A percentile compares a stretch with the other conserved stretches of the same genome.
phyloP scores from a whole-genome alignment of 805 yeast species.

The Pichia scutulata region DNA sequence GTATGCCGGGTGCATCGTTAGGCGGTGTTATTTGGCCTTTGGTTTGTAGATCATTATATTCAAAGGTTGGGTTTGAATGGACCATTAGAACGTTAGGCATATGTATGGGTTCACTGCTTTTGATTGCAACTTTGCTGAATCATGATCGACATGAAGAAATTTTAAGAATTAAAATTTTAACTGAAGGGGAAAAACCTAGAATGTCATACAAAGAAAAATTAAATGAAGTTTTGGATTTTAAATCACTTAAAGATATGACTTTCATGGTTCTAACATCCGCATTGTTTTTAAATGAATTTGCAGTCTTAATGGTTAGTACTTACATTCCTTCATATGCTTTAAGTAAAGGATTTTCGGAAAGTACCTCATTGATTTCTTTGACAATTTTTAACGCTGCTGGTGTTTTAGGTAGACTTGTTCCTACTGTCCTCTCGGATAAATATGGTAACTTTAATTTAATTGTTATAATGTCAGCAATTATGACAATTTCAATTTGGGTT shows the following conservation, averaged over 20 bases:
- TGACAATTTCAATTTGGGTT: slow-evolving; percentile 37
- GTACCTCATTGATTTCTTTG: slow-evolving; percentile 34
- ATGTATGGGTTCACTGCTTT: slow-evolving; percentile 30
- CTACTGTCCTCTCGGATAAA: slow-evolving; percentile 37
- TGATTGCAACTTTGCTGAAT: slow-evolving; percentile 28
- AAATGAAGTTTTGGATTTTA: slow-evolving; percentile 30
- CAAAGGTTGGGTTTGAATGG: slow-evolving; percentile 50
- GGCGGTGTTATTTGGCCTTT: slow-evolving; percentile 53
- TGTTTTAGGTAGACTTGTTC: slow-evolving; percentile 38
- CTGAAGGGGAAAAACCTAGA: background rate
- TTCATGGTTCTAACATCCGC: slow-evolving; percentile 35
- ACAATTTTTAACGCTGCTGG: slow-evolving; percentile 39
- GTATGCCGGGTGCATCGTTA: slow-evolving; percentile 51
- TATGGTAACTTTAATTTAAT: slow-evolving; percentile 39
- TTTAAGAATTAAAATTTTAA: slow-evolving; percentile 9
- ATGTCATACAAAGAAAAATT: slow-evolving; percentile 12
- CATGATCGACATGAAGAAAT: slow-evolving; percentile 23
- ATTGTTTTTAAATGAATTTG: slow-evolving; percentile 42
- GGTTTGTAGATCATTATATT: slow-evolving; percentile 42
- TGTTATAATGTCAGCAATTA: slow-evolving; percentile 32
- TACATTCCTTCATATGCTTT: slow-evolving; percentile 54
- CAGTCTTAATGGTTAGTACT: slow-evolving; percentile 43
- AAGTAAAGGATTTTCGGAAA: slow-evolving; percentile 38
- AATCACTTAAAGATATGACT: slow-evolving; percentile 34
- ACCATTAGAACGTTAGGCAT: slow-evolving; percentile 49